Percentiles rank a stretch among this genome's conserved stretches.
phyloP scores from a whole-genome alignment of 108 stramenopile species.

The Nitzschia inconspicua region DNA sequence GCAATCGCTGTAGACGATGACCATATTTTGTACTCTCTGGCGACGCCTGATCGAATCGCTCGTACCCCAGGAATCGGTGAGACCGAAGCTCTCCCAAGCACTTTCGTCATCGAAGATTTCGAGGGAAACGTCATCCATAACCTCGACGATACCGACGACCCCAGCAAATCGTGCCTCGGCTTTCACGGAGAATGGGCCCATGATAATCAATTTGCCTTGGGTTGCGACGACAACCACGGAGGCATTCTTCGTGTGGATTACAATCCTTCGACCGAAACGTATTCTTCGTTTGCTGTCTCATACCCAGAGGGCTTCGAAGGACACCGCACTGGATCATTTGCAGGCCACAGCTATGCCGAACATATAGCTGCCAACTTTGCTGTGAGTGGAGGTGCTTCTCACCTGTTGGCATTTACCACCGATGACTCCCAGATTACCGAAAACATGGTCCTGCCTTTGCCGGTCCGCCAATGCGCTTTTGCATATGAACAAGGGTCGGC shows the following conservation, averaged over 20 bases:
- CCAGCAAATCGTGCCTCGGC: constrained; percentile 12
- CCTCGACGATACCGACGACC: constrained; percentile 4
- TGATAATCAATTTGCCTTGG: constrained; percentile 21
- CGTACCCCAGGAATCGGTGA: not conserved
- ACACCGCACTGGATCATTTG: constrained; percentile 25
- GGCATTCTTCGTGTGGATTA: constrained; percentile 29
- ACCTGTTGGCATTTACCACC: constrained; percentile 14
- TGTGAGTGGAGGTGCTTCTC: not conserved
- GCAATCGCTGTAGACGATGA: constrained; percentile 24
- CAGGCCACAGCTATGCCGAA: constrained; percentile 7
- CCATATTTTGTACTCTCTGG: constrained; percentile 23
- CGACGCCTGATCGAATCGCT: constrained; percentile 11
- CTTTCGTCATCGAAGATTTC: constrained; percentile 24
- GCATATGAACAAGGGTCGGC: constrained; percentile 8
- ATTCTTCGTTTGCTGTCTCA: constrained; percentile 17
- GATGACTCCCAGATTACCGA: not conserved
- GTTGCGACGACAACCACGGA: constrained; percentile 18
- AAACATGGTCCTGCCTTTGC: not conserved
- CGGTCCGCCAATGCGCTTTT: constrained; percentile 6
- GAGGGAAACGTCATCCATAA: constrained; percentile 21
- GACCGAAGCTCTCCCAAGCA: constrained; percentile 14
- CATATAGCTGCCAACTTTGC: constrained; percentile 26
- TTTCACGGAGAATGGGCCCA: constrained; percentile 19
- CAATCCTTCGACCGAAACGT: constrained; percentile 1
- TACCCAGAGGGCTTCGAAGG: constrained; percentile 14